phyloP scores from a whole-genome alignment of 1,139 yeast genomes.

The Saccharomycopsis hybrid region DNA sequence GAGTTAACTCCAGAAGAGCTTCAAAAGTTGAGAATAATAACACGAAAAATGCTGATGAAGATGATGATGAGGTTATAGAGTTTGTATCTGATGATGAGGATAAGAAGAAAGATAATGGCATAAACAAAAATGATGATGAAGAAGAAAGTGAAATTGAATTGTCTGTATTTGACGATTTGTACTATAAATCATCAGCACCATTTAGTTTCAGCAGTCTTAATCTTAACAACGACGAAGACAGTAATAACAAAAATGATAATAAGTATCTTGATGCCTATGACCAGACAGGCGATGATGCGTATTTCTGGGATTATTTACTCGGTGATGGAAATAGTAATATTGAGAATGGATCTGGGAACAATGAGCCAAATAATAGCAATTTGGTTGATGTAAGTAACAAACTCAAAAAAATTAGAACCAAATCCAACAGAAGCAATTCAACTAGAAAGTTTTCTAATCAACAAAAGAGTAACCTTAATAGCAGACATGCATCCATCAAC shows the following conservation, averaged over 20 bases:
- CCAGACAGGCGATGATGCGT: slow-evolving; percentile 42
- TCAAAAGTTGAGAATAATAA: too few species aligned
- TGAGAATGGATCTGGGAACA: background rate
- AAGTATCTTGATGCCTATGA: slow-evolving; percentile 19
- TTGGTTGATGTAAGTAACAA: background rate
- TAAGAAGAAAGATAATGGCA: slow-evolving; percentile 10
- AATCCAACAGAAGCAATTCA: background rate
- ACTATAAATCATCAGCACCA: slow-evolving; percentile 15
- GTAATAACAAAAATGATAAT: background rate
- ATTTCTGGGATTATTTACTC: slow-evolving; percentile 47
- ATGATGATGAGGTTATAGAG: slow-evolving; percentile 20
- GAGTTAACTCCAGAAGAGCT: background rate
- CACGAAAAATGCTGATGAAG: slow-evolving; percentile 2
- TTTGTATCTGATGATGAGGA: slow-evolving; percentile 22
- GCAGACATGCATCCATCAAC: background rate
- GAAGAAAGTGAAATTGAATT: slow-evolving; percentile 19
- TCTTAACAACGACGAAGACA: background rate
- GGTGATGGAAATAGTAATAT: slow-evolving; percentile 25
- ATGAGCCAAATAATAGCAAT: slow-evolving; percentile 5
- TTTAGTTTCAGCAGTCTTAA: slow-evolving; percentile 4
- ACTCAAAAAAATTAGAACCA: background rate
- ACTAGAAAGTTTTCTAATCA: background rate
- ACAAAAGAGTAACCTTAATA: background rate
- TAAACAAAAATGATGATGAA: slow-evolving; percentile 25
- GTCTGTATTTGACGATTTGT: slow-evolving; percentile 20